phyloP scores from a whole-genome alignment of 2,329 filamentous ascomycete species.

The Exophiala bonariae region DNA sequence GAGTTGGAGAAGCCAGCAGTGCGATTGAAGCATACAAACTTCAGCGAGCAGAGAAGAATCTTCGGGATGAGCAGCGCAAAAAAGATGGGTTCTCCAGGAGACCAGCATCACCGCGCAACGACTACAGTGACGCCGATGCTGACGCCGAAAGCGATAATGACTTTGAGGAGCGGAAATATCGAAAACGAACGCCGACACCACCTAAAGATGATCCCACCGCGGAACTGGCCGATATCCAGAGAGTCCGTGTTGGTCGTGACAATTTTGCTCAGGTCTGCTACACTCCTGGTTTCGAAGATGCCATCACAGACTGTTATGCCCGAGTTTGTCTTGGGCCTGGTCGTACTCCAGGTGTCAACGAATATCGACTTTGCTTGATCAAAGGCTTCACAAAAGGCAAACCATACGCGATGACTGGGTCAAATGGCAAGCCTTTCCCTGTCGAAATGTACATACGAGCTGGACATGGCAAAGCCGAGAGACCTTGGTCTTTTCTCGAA shows the following conservation, averaged over 20 bases:
- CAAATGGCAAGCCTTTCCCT: constrained; percentile 73
- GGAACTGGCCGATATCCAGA: constrained; percentile 78
- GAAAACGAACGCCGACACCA: constrained; percentile 49
- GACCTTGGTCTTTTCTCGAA: constrained; percentile 85
- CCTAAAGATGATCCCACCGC: constrained; percentile 68
- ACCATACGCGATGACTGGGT: constrained; percentile 77
- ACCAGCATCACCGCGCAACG: constrained; percentile 58
- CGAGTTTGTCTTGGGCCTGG: constrained; percentile 82
- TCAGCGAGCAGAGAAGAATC: constrained; percentile 59
- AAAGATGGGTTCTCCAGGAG: constrained; percentile 39
- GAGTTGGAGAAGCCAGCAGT: constrained; percentile 66
- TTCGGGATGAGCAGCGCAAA: constrained; percentile 48
- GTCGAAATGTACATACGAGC: constrained; percentile 84
- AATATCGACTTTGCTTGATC: constrained; percentile 86
- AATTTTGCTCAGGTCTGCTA: constrained; percentile 92
- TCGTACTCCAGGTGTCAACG: constrained; percentile 67
- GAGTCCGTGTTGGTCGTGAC: constrained; percentile 77
- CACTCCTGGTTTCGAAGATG: constrained; percentile 82
- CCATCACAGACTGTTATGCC: constrained; percentile 80
- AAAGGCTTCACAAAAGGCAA: constrained; percentile 83
- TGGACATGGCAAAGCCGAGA: constrained; percentile 78
- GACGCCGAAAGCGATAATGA: constrained; percentile 79
- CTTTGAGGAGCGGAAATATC: constrained; percentile 62
- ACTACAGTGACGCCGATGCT: constrained; percentile 59
- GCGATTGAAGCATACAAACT: constrained; percentile 72